Evolutionary conservation across 2,329 filamentous ascomycete species (phyloP).

Genomic region (Ceratocystis diversiconidia): DNA sequence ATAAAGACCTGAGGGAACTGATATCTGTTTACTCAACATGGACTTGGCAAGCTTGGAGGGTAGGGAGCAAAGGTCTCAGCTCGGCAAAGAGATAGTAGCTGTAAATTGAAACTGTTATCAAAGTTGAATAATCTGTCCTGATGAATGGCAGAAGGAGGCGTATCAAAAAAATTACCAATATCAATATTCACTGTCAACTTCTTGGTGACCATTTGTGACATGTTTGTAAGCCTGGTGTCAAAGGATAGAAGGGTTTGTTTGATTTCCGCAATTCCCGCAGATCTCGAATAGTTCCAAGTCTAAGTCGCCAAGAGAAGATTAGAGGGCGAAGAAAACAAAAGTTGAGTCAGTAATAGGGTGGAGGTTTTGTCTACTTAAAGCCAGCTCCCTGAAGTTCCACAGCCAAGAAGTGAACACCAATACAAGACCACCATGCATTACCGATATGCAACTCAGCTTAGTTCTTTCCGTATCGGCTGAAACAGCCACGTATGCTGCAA

Average conservation of each 20-base stretch:
- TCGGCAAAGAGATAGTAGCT: slow-evolving; percentile 45
- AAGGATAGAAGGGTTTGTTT: background rate
- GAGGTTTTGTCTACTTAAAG: too few species aligned
- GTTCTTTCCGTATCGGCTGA: too few species aligned
- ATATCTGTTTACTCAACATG: slow-evolving; percentile 45
- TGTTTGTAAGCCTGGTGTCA: background rate
- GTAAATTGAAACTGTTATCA: slow-evolving; percentile 45
- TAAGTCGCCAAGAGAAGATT: too few species aligned
- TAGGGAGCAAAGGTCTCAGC: slow-evolving; percentile 39
- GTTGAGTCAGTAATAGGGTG: too few species aligned
- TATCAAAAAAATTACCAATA: background rate
- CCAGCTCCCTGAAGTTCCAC: too few species aligned
- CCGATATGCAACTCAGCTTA: too few species aligned
- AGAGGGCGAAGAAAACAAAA: too few species aligned
- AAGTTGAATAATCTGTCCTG: background rate
- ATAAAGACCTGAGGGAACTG: background rate
- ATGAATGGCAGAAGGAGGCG: background rate
- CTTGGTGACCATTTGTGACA: slow-evolving; percentile 7
- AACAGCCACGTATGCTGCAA: too few species aligned
- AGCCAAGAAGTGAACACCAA: too few species aligned
- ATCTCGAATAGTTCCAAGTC: background rate
- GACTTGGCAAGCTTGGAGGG: slow-evolving; percentile 44
- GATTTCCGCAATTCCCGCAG: too few species aligned
- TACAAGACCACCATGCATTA: too few species aligned
- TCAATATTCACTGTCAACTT: slow-evolving; percentile 8